Evolutionary conservation across 1,284 basidiomycete genomes (phyloP), one percentile per base, ranked within the genome.

Genomic region (Ganoderma resinaceum): DNA sequence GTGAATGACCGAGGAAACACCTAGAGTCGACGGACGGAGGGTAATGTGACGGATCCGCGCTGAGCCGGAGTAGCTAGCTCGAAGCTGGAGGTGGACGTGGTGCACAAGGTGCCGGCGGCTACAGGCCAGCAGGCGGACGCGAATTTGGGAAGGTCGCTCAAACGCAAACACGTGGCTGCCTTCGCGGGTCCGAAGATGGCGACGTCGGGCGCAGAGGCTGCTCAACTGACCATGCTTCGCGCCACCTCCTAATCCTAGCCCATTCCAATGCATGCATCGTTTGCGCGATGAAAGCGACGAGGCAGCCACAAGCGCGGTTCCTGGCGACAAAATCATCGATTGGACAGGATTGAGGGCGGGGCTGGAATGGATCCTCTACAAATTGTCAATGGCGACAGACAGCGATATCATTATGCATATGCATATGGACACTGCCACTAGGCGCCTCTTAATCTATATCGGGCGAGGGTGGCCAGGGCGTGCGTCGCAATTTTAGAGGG

Each of bases 391-490:
- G 33, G 6, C n/a, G n/a, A n/a, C n/a, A n/a, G n/a, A n/a, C n/a
- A n/a, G n/a, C n/a, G n/a, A n/a, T n/a, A n/a, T n/a, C n/a, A n/a
- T n/a, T n/a, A n/a, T n/a, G n/a, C 4, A 40, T 33, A 58, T 35
- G 18, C 6, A 23, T 5, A 59, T 16, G 12, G 61, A 57, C 68
- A 70, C 71, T 31, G 71, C 71, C 71, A 70, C 71, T 57, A 42
- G 42, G 65, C 64, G 65, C 65, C 66, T 61, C 49, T 18, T 26
- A 4, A 66, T 31, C 66, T 38, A 65, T 58, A 67, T 67, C 68
- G 38, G 61, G 67, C n/a, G 55, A 57, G 12, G 20, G 46, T 62
- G 33, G 59, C 31, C 20, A 31, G 20, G 16, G 26, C 29, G 31
- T 35, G n/a, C 2, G 55, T 35, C 26, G 33, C 31, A 57, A n/a